Evolutionary conservation across 2,329 filamentous ascomycete species (phyloP), one percentile per base, ranked within the genome.

Genomic region (Pyricularia sp.): DNA sequence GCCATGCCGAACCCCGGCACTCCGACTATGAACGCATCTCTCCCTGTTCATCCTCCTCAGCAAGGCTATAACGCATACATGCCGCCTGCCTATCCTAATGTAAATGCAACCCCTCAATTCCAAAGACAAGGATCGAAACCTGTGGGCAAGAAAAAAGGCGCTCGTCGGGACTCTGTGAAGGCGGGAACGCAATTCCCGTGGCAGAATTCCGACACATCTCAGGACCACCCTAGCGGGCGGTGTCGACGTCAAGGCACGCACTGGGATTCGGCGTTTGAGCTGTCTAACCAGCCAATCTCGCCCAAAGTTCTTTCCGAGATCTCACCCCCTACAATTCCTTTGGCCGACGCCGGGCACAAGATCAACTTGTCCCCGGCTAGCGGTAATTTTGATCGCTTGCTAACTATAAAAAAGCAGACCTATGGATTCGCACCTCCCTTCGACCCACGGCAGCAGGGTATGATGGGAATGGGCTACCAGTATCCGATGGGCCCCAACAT

Each of bases 351-450:
- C 23, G 66, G 66, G 59, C 50, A 67, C 25, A 67, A 67, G 66
- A 59, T 67, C 25, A 58, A 92, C 80, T 79, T 93, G 70, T 89
- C 89, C 71, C 90, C 90, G 70, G 86, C 88, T 75, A 89, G 82
- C 76, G 87, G 87, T 75, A 84, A 88, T 73, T 92, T 90, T 85
- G 90, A 94, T 78, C 84, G 86, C 72, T 84, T 86, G 87, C 90
- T 94, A 83, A 93, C 87, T 76, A 80, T 84, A 74, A 86, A 86
- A 81, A 81, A 86, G 77, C 91, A 94, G 89, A 84, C 81, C 71
- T 88, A 84, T 77, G 83, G 81, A 69, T 90, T 84, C 72, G 79
- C 79, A 42, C 85, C 84, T 17, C 82, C 81, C 33, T 80, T 79
- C 72, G 81, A 81, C 75, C 78, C 69, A 83, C 36, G 55, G 2